Evolutionary conservation across 2,329 filamentous ascomycete species (phyloP).

Genomic region (Fusarium sp.): DNA sequence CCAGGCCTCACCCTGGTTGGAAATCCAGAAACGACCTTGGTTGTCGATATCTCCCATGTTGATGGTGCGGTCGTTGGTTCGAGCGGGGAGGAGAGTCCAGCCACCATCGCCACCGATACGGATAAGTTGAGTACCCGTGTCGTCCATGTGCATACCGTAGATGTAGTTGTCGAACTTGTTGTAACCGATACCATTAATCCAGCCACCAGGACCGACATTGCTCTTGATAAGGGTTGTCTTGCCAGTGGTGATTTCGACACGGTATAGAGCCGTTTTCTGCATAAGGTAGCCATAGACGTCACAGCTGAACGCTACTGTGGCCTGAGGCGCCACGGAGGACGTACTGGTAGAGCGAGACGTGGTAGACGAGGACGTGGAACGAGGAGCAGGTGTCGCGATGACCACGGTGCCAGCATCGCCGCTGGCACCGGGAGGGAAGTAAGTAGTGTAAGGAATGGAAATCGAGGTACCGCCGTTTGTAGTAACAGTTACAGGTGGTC

Average conservation of each 20-base stretch:
- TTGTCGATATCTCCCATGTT: constrained; percentile 43
- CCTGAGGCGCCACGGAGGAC: neutral
- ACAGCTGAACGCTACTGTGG: constrained; percentile 13
- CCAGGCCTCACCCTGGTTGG: constrained; percentile 37
- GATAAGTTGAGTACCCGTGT: constrained; percentile 36
- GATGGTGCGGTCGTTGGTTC: constrained; percentile 27
- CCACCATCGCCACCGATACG: constrained; percentile 38
- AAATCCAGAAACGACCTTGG: constrained; percentile 40
- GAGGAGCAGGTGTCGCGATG: constrained; percentile 23
- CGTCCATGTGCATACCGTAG: constrained; percentile 30
- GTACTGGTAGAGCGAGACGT: neutral
- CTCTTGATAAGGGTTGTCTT: constrained; percentile 31
- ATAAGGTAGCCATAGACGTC: constrained; percentile 38
- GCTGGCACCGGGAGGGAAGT: constrained; percentile 5
- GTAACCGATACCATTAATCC: constrained; percentile 40
- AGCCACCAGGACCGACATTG: constrained; percentile 34
- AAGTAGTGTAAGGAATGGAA: constrained; percentile 22
- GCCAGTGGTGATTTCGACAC: constrained; percentile 31
- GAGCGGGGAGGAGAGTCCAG: constrained; percentile 28
- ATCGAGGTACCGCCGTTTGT: constrained; percentile 19
- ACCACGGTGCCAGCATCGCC: constrained; percentile 27
- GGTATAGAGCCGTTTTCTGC: constrained; percentile 30
- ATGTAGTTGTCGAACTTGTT: constrained; percentile 40
- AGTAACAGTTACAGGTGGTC: constrained; percentile 8
- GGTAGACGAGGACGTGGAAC: neutral